Evolutionary conservation across 257 asterid genomes (phyloP), one percentile per base, ranked within the genome.

Genomic region (Rubia yunnanensis): DNA sequence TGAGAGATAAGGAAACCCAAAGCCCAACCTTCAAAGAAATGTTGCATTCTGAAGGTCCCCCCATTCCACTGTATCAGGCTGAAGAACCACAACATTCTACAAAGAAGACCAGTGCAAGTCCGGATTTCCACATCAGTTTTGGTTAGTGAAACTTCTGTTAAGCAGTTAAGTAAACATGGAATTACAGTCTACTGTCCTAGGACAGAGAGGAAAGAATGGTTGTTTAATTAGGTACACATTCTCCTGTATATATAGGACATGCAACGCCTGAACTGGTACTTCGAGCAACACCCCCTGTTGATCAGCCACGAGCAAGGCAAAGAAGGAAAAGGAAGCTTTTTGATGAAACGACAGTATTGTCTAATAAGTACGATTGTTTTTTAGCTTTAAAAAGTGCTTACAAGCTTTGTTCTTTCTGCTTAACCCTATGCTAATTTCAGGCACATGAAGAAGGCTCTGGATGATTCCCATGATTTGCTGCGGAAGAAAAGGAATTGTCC

Each of bases 241-340:
- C 39, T 65, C 39, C 39, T 59, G 68, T 54, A 22, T 71, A 54
- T 72, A 46, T 72, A 85, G 96, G 52, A 41, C 86, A 72, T 35
- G 71, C 3, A 32, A 75, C 88, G 2, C 85, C 86, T 38, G 89
- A 79, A 57, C 48, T 80, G 74, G 81, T 73, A 67, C 61, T 86
- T 59, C 85, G 64, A 62, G 76, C 80, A 63, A 78, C 85, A 26
- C 95, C 92, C 38, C 81, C 82, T 30, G 78, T 67, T 69, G 81
- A 62, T 35, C 78, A 79, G 70, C 86, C 83, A n/a, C 76, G 58
- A 72, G 72, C 58, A 71, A 73, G 79, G 57, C 71, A 63, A 70
- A 90, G 70, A 79, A 86, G 85, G 78, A 86, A 82, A 71, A 86
- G 67, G 59, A 84, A 69, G 65, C 71, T 46, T 60, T 86, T 31